phyloP scores from a whole-genome alignment of 2,329 filamentous ascomycete genomes.

The Byssochlamys sp. region DNA sequence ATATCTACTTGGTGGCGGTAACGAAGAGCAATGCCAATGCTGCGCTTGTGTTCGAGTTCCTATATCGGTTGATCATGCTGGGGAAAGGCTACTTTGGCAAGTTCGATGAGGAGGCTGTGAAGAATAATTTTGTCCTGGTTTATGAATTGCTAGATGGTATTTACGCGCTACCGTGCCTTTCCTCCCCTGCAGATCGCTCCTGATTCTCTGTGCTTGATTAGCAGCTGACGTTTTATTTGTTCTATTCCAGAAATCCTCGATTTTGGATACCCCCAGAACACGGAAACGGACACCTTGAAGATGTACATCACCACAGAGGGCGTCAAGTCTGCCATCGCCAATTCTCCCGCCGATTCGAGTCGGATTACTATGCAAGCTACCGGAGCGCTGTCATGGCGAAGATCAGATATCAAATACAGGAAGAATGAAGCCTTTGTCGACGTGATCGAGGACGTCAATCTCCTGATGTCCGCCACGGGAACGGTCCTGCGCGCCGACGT shows the following conservation, averaged over 20 bases:
- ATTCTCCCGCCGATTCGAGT: constrained; percentile 72
- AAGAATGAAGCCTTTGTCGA: constrained; percentile 99
- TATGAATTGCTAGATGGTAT: constrained; percentile 90
- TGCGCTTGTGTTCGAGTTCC: constrained; percentile 92
- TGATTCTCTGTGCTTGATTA: not conserved
- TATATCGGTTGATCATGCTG: constrained; percentile 81
- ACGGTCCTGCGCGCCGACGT: constrained; percentile 92
- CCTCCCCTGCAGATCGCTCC: not conserved
- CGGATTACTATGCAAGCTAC: constrained; percentile 99
- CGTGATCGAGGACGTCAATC: constrained; percentile 96
- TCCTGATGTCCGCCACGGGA: constrained; percentile 96
- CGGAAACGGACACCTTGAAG: constrained; percentile 94
- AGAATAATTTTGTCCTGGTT: constrained; percentile 98
- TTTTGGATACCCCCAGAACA: constrained; percentile 98
- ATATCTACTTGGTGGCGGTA: constrained; percentile 94
- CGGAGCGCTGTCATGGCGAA: constrained; percentile 89
- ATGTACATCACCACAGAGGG: constrained; percentile 99
- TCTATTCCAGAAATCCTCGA: constrained; percentile 76
- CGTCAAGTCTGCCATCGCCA: constrained; percentile 69
- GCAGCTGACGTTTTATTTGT: constrained; percentile 2
- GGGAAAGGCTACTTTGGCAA: constrained; percentile 97
- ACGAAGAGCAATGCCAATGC: constrained; percentile 99
- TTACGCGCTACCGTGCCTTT: constrained; percentile 2
- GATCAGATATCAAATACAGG: constrained; percentile 94
- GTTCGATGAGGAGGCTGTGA: constrained; percentile 97